A percentile compares a stretch with the other conserved stretches of the same genome.
Conservation (phyloP, 2,329 filamentous ascomycete genomes). For the Triangularia verruculosa region DNA sequence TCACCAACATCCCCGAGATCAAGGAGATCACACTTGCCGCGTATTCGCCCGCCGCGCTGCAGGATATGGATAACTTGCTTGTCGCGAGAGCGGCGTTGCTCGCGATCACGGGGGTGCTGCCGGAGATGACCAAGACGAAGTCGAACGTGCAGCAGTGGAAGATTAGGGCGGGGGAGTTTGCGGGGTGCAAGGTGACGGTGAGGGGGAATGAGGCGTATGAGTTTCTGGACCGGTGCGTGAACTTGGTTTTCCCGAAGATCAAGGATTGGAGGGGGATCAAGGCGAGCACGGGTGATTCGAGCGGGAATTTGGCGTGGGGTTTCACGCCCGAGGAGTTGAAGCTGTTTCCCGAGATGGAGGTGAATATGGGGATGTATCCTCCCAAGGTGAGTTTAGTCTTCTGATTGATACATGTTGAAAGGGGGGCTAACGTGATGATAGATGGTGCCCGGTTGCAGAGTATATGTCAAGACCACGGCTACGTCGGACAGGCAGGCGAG, state of each 20-base stretch:
- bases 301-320: constrained; percentile 84
- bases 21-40: constrained; percentile 77
- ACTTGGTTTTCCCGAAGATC: constrained; percentile 88
- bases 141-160: constrained; percentile 72
- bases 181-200: constrained; percentile 75
- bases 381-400: constrained; percentile 34
- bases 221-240: constrained; percentile 85
- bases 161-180: constrained; percentile 65
- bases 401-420: constrained; percentile 28
- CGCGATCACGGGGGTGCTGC: constrained; percentile 76
- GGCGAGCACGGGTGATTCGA: constrained; percentile 71
- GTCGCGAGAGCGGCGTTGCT: constrained; percentile 82
- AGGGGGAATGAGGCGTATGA: constrained; percentile 79
- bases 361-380: constrained; percentile 74
- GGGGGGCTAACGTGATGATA: constrained; percentile 45
- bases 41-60: constrained; percentile 65
- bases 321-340: constrained; percentile 72
- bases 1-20: constrained; percentile 81
- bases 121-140: constrained; percentile 66
- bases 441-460: constrained; percentile 82
- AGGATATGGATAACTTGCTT: constrained; percentile 72
- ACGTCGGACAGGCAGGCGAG: constrained; percentile 82
- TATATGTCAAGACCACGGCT: constrained; percentile 80
- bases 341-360: constrained; percentile 89
- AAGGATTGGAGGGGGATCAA: constrained; percentile 85